phyloP scores from a whole-genome alignment of 108 stramenopile species.

The Schizochytrium sp. region DNA sequence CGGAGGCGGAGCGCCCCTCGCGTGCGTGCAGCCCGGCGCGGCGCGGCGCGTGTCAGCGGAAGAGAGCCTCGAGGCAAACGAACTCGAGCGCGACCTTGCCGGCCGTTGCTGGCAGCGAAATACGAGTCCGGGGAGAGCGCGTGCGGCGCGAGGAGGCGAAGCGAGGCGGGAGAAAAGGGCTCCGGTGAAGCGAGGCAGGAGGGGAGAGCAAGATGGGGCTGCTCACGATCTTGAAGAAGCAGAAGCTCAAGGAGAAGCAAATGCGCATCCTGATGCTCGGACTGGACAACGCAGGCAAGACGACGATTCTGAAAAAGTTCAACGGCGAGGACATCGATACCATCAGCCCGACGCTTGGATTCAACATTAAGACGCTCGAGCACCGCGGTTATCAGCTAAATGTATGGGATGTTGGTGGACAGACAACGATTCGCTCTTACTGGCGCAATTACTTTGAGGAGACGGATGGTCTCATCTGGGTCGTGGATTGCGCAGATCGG shows the following conservation, averaged over 20 bases:
- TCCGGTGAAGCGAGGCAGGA: too few species aligned
- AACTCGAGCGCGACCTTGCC: too few species aligned
- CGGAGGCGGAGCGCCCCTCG: too few species aligned
- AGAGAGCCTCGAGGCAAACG: too few species aligned
- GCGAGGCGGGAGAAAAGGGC: too few species aligned
- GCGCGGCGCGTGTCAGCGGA: too few species aligned
- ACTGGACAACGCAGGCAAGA: conserved; percentile 90
- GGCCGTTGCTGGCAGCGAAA: too few species aligned
- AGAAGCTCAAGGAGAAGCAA: conserved; percentile 94
- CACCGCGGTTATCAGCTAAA: conserved; percentile 50
- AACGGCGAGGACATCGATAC: conserved; percentile 84
- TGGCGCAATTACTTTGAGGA: conserved; percentile 98
- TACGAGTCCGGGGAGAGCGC: too few species aligned
- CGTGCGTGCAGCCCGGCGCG: too few species aligned
- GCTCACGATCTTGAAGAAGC: conserved; percentile 56
- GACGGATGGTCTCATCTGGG: conserved; percentile 97
- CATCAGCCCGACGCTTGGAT: conserved; percentile 92
- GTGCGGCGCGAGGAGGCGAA: too few species aligned
- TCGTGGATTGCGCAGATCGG: conserved; percentile 83
- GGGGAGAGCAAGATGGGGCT: conserved; percentile 7
- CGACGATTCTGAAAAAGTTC: conserved; percentile 78
- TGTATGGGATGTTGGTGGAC: conserved; percentile 97
- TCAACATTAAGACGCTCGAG: conserved; percentile 92
- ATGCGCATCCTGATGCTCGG: conserved; percentile 88
- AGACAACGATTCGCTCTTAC: conserved; percentile 95